Base-by-base conservation (phyloP, 2,329 filamentous ascomycete genomes). In the Ophiocordyceps polyrhachis-furcata region DNA sequence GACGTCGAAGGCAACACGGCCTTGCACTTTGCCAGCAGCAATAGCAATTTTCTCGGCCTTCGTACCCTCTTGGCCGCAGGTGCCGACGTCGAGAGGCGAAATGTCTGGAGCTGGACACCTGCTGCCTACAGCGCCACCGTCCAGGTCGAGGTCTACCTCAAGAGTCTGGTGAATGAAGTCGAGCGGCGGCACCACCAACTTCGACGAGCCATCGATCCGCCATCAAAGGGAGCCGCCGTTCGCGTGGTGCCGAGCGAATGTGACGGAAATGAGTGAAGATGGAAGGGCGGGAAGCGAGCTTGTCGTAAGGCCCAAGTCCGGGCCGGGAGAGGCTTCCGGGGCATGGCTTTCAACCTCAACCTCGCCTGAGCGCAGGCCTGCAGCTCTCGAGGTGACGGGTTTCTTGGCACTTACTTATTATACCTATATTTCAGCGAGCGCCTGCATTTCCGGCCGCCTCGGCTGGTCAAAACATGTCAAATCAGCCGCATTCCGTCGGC, bases 1-100 rank as follows among this genome's bases (percentile, higher is more conserved):
- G 86, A 93, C 55, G 55, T 69, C 1, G 73, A 81, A 47, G 86
- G 86, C n/a, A 91, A 93, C 57, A 93, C 85, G 2, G 83, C 85
- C 0, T 67, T 93, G 40, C 86, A 93, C 62, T 87, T 91, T 63
- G 87, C 87, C 13, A 85, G 79, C 54, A 81, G 81, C 41, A 83
- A 83, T 54, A 86, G 86, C 1, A 82, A 89, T 52, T 61, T 93
- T 41, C 76, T 87, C 45, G 81, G 84, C 0, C 63, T 93, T 45
- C 70, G 86, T 40, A 81, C 86, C 32, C 66, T 93, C 44, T 69
- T 93, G 13, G 78, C 81, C 3, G 83, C 83, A 1, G 86, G 86
- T 12, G 84, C 86, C 0, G 80, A 87, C 52, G 74, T 83, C 0
- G 70, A 81, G 45, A 75, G 74, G 45, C 70, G 71, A 51, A 93